phyloP scores from a whole-genome alignment of 306 rosid genomes.

The Abrus pulchellus region DNA sequence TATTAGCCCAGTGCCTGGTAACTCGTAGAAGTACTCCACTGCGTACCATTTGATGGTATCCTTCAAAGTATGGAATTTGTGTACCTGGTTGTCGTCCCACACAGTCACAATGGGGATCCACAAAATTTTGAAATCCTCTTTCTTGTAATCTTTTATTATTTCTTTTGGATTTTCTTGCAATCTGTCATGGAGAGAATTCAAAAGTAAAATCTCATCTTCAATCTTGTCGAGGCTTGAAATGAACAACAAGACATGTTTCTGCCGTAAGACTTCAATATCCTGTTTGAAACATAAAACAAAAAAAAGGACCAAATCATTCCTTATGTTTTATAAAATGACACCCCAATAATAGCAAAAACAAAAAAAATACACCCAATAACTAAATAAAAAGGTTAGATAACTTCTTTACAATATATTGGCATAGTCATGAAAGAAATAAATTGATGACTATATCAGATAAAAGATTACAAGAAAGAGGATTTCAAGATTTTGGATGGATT shows the following conservation, averaged over 20 bases:
- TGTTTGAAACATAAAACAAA: constrained; percentile 26
- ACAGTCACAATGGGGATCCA: constrained; percentile 46
- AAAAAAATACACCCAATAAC: not conserved
- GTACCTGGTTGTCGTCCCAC: not conserved
- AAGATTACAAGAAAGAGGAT: too few relatives aligned
- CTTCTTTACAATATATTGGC: not conserved
- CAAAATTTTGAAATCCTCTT: constrained; percentile 52
- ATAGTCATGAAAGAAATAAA: not conserved
- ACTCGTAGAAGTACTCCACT: constrained; percentile 32
- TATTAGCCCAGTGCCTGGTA: constrained; percentile 38
- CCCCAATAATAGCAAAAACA: not conserved
- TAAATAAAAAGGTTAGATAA: not conserved
- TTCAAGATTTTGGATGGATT: not conserved
- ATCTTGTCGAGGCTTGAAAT: constrained; percentile 47
- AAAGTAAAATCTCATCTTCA: constrained; percentile 52
- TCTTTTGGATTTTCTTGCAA: constrained; percentile 40
- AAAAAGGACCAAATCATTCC: not conserved
- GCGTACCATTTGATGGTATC: constrained; percentile 45
- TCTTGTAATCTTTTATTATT: constrained; percentile 35
- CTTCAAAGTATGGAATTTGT: not conserved
- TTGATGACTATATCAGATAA: too few relatives aligned
- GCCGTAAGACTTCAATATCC: constrained; percentile 43
- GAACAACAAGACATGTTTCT: constrained; percentile 47
- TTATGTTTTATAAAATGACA: not conserved
- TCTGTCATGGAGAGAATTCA: constrained; percentile 48